A percentile compares a stretch with the other conserved stretches of the same genome.
Conservation (phyloP, 345 rosid species). For the Mallotus nudiflorus region DNA sequence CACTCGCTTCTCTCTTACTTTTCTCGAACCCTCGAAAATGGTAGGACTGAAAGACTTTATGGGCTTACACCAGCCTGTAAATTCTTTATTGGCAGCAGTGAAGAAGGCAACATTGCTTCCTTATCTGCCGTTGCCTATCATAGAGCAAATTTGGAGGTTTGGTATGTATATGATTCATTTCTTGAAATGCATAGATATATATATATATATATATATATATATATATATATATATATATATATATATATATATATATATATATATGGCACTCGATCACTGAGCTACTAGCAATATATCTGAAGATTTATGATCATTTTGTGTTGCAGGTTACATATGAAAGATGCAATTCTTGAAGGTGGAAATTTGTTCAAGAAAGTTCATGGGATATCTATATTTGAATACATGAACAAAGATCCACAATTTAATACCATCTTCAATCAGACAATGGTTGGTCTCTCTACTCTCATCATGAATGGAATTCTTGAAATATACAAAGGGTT, state of each 20-base stretch:
- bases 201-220: too few species aligned
- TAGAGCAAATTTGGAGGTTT: conserved; percentile 10
- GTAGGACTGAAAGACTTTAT: conserved; percentile 24
- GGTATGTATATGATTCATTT: conserved; percentile 8
- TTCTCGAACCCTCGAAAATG: conserved; percentile 10
- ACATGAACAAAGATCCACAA: background rate
- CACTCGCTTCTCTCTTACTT: conserved; percentile 30
- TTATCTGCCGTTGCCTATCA: conserved; percentile 10
- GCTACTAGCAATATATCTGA: too few species aligned
- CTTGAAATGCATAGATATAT: too few species aligned
- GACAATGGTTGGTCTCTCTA: conserved; percentile 10
- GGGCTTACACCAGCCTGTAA: conserved; percentile 30
- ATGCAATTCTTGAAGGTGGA: conserved; percentile 40
- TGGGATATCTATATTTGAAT: conserved; percentile 22
- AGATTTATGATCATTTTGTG: too few species aligned
- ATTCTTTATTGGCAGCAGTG: conserved; percentile 21
- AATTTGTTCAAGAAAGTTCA: conserved; percentile 31
- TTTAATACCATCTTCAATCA: conserved; percentile 11
- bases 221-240: too few species aligned
- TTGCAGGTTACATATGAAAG: conserved; percentile 36
- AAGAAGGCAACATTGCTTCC: conserved; percentile 20
- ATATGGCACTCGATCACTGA: too few species aligned
- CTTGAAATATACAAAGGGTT: conserved; percentile 25
- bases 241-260: too few species aligned
- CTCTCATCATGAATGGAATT: conserved; percentile 8